A percentile compares a stretch with the other conserved stretches of the same genome.
Evolutionary conservation across 2,329 filamentous ascomycete species (phyloP).

Genomic region (Fusarium sp.): DNA sequence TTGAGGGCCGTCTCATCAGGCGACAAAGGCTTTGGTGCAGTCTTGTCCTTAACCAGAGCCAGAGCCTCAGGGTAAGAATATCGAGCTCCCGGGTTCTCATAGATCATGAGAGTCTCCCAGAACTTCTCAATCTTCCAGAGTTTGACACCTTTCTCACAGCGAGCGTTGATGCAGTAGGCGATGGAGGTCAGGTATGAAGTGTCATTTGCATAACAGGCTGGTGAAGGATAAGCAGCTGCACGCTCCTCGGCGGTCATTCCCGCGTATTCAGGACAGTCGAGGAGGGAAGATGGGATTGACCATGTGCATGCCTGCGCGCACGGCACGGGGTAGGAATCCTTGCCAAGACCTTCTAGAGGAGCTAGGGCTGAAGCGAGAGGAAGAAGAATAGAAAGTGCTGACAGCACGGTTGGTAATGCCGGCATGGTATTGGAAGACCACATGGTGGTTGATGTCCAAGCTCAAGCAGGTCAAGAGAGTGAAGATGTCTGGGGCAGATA

Average conservation of each 20-base stretch:
- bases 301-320: constrained; percentile 35
- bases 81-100: background rate
- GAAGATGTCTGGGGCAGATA: too few species aligned
- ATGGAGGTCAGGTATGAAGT: constrained; percentile 33
- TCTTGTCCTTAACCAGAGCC: constrained; percentile 22
- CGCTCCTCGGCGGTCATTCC: constrained; percentile 32
- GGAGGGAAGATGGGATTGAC: constrained; percentile 13
- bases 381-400: background rate
- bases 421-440: background rate
- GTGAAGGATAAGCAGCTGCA: constrained; percentile 19
- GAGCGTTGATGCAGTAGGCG: constrained; percentile 32
- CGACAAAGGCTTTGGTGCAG: background rate
- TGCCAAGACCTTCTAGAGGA: constrained; percentile 37
- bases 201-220: constrained; percentile 27
- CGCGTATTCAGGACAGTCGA: constrained; percentile 40
- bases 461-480: background rate
- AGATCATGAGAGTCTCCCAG: constrained; percentile 34
- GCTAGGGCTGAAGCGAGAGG: background rate
- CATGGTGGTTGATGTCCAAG: background rate
- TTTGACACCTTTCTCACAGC: constrained; percentile 6
- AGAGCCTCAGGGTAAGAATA: constrained; percentile 32
- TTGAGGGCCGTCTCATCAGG: constrained; percentile 16
- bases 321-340: background rate
- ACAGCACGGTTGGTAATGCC: background rate
- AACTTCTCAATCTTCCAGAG: constrained; percentile 25